Conservation (phyloP, 176 grass and related monocot genomes). For the Cenchrus fungigraminus region DNA sequence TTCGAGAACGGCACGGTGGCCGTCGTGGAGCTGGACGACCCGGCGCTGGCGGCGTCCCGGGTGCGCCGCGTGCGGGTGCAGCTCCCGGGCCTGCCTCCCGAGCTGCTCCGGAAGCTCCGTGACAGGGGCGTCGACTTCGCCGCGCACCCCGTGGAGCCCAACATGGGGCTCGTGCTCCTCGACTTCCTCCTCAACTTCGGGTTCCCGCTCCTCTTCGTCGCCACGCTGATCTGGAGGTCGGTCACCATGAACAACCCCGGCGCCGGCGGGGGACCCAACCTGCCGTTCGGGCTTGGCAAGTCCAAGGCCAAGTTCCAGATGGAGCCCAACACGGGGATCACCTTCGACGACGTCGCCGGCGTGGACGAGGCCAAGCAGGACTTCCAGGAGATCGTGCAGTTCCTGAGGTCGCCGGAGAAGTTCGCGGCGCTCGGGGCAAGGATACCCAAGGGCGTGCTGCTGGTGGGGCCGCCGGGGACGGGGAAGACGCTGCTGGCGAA, state of each 20-base stretch:
- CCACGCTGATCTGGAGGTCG: conserved; percentile 47
- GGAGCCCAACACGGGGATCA: conserved; percentile 89
- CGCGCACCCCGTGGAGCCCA: conserved; percentile 55
- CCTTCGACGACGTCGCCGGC: conserved; percentile 79
- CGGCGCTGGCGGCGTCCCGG: conserved; percentile 18
- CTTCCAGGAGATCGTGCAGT: conserved; percentile 92
- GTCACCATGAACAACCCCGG: conserved; percentile 42
- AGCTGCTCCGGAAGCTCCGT: conserved; percentile 68
- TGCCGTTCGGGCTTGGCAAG: conserved; percentile 73
- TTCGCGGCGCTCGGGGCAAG: conserved; percentile 67
- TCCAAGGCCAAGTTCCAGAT: conserved; percentile 90
- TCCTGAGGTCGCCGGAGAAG: conserved; percentile 66
- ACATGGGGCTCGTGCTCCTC: conserved; percentile 50
- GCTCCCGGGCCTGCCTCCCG: conserved; percentile 55
- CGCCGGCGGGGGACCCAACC: conserved; percentile 44
- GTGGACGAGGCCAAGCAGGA: conserved; percentile 88
- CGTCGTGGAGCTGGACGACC: conserved; percentile 67
- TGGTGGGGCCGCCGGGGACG: conserved; percentile 64
- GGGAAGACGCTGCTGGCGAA: conserved; percentile 86
- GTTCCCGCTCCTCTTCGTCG: conserved; percentile 74
- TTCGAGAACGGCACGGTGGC: conserved; percentile 75
- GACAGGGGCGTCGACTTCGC: conserved; percentile 76
- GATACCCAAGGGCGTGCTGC: conserved; percentile 77
- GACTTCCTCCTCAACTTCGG: conserved; percentile 56
- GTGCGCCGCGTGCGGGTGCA: conserved; percentile 72